A percentile compares a stretch with the other conserved stretches of the same genome.
phyloP scores from a whole-genome alignment of 2,329 filamentous ascomycete species.

The Fusarium sp. region DNA sequence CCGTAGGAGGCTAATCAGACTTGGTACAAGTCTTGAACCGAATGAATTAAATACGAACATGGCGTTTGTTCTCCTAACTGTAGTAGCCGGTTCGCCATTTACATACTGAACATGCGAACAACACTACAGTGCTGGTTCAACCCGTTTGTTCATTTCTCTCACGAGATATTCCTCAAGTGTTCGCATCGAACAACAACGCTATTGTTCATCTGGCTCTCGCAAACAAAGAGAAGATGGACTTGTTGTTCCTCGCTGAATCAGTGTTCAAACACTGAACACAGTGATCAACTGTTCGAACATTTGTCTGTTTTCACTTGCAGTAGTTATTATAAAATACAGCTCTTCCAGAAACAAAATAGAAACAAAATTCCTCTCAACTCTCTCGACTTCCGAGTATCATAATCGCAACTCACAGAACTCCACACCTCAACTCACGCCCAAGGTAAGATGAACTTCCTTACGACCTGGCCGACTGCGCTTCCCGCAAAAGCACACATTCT shows the following conservation, averaged over 20 bases:
- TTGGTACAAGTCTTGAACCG: no score
- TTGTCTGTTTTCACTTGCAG: not conserved
- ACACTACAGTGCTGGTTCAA: no score
- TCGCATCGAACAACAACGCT: not conserved
- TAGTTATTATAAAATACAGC: not conserved
- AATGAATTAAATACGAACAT: no score
- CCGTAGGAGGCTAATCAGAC: no score
- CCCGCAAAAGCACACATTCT: not conserved
- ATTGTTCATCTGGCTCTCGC: not conserved
- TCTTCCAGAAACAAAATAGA: not conserved
- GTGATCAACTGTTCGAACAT: not conserved
- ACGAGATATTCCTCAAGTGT: not conserved
- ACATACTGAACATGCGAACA: no score
- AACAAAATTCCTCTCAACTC: not conserved
- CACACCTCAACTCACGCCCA: no score
- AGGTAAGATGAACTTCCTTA: conserved; percentile 3
- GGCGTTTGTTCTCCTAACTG: no score
- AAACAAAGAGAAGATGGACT: not conserved
- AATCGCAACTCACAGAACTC: not conserved
- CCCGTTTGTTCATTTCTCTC: not conserved
- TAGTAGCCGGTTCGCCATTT: no score
- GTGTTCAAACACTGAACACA: not conserved
- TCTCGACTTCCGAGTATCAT: not conserved
- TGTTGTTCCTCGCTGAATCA: conserved; percentile 6
- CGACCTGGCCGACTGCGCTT: not conserved